Evolutionary conservation across 306 rosid species (phyloP).

Genomic region (Dalbergia oliveri): DNA sequence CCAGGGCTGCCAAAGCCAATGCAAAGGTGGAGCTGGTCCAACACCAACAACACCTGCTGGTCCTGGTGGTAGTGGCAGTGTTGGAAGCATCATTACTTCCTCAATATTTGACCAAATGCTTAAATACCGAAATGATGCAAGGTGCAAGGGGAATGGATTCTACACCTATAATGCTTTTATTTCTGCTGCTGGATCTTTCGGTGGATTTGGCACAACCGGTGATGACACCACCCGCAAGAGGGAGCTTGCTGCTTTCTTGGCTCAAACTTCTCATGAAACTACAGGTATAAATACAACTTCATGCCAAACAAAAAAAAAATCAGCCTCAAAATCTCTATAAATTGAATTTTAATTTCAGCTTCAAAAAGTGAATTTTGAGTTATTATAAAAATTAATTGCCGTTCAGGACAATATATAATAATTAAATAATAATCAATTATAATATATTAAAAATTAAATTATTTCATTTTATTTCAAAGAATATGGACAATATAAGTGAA

Average conservation of each 20-base stretch:
- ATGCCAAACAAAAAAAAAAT: too few species aligned
- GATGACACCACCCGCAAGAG: conserved; percentile 56
- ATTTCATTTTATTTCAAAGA: too few species aligned
- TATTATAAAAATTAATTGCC: too few species aligned
- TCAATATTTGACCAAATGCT: conserved; percentile 57
- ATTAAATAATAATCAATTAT: too few species aligned
- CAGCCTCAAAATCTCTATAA: too few species aligned
- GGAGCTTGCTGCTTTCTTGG: conserved; percentile 81
- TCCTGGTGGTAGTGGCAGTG: conserved; percentile 35
- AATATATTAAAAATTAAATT: too few species aligned
- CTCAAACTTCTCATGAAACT: conserved; percentile 82
- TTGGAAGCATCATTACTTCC: conserved; percentile 39
- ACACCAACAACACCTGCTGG: conserved; percentile 14
- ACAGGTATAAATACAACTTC: conserved; percentile 38
- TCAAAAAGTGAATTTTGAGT: too few species aligned
- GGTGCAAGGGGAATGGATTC: conserved; percentile 54
- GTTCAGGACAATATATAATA: too few species aligned
- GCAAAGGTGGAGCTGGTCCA: conserved; percentile 10
- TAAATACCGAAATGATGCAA: conserved; percentile 59
- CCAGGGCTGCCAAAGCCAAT: conserved; percentile 62
- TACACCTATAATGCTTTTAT: conserved; percentile 66
- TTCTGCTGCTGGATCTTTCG: conserved; percentile 57
- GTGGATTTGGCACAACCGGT: conserved; percentile 64
- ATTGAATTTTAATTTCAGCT: too few species aligned
- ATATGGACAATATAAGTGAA: too few species aligned